Evolutionary conservation across 495 filamentous ascomycete genomes (phyloP).

Genomic region (Cercophora newfieldiana): DNA sequence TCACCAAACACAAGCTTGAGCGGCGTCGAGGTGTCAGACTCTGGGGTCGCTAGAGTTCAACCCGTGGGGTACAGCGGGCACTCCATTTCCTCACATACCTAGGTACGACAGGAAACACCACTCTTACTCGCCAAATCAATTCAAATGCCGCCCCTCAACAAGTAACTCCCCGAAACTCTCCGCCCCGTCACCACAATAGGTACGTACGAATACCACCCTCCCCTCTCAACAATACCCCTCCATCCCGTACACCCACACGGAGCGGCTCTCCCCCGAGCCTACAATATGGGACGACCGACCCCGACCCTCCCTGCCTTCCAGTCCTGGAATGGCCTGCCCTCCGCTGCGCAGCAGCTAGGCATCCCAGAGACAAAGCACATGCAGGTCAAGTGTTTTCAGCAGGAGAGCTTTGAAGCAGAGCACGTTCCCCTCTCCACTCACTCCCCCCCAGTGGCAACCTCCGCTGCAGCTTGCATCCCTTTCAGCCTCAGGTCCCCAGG

Average conservation of each 20-base stretch:
- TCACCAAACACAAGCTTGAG: background rate
- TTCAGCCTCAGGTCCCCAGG: conserved; percentile 8
- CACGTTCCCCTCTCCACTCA: background rate
- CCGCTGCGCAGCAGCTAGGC: background rate
- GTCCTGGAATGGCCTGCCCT: background rate
- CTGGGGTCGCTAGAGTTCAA: background rate
- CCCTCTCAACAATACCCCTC: background rate
- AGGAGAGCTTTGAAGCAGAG: conserved; percentile 8
- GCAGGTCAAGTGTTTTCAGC: conserved; percentile 3
- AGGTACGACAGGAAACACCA: too few relatives aligned
- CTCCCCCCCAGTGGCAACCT: background rate
- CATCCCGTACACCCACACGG: too few relatives aligned
- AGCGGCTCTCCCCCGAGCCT: too few relatives aligned
- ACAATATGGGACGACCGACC: too few relatives aligned
- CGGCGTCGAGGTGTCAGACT: background rate
- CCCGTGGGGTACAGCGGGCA: background rate
- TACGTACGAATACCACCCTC: too few relatives aligned
- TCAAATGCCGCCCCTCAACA: too few relatives aligned
- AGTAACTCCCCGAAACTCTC: too few relatives aligned
- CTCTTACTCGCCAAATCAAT: too few relatives aligned
- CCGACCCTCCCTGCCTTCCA: too few relatives aligned
- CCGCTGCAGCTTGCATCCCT: background rate
- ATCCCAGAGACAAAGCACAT: conserved; percentile 1
- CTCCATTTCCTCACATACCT: too few relatives aligned
- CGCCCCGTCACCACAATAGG: too few relatives aligned